Evolutionary conservation across 2,329 filamentous ascomycete species (phyloP), one percentile per base, ranked within the genome.

Genomic region (Ophiostoma montium): DNA sequence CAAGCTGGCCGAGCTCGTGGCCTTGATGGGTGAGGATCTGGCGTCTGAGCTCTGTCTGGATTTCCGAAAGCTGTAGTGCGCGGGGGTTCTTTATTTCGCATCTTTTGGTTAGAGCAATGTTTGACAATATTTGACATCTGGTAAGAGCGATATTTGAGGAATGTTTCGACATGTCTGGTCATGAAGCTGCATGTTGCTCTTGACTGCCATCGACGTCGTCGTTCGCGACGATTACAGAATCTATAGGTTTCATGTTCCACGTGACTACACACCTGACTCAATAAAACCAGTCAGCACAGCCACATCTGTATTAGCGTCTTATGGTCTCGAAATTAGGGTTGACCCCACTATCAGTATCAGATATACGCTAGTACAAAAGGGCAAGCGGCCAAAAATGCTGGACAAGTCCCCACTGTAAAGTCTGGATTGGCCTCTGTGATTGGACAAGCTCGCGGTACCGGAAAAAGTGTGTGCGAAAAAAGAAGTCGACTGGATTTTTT

Each of bases 1-100:
- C 0, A 69, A 72, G 33, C 71, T 88, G 51, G 82, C 78, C 1
- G 82, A 87, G 57, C 60, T 87, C 46, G 74, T 80, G 3, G 80
- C 82, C 3, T 75, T 76, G 11, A 62, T 86, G 41, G 84, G 84
- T 0, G 67, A 72, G 1, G 75, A 81, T 39, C 60, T 82, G 45
- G 68, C 77, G 41, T 64, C 63, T 18, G 65, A 71, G 47, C 65
- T 84, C 16, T 75, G 79, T 38, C 62, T 87, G 13, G 74, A 82
- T 57, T 73, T 83, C 35, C 56, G 61, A 5, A 35, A 8, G 23
- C 4, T 27, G 8, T 27, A 27, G 23, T n/a, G n/a, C n/a, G n/a
- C n/a, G n/a, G n/a, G n/a, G n/a, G n/a, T 27, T 27, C 8, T 27
- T 27, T 27, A 8, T 4, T 27, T 8, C 5, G 23, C 8, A 27